phyloP scores from a whole-genome alignment of 148 eudicot genomes.

The Heliosperma pusillum region DNA sequence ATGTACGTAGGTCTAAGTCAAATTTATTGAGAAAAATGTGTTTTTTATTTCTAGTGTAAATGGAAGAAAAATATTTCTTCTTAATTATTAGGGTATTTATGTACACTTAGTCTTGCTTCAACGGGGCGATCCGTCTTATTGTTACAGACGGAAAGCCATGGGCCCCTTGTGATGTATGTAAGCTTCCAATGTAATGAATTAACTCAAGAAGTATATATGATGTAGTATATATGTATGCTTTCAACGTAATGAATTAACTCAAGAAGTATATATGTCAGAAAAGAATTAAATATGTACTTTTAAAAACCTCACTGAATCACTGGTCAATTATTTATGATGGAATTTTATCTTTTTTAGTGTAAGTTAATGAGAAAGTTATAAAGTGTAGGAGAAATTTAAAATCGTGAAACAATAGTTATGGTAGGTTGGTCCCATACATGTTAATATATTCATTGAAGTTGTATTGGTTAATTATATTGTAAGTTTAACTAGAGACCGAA shows the following conservation, averaged over 20 bases:
- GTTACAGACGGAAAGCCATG: too few relatives aligned
- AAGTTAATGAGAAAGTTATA: not conserved
- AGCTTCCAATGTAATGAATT: too few relatives aligned
- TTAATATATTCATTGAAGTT: too few relatives aligned
- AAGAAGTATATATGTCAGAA: not conserved
- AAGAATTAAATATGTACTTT: not conserved
- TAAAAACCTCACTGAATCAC: too few relatives aligned
- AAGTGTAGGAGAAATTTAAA: too few relatives aligned
- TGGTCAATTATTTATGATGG: not conserved
- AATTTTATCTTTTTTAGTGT: too few relatives aligned
- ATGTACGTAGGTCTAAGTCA: not conserved
- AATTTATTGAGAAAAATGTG: not conserved
- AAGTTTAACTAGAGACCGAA: not conserved
- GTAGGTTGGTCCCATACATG: not conserved
- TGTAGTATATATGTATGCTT: too few relatives aligned
- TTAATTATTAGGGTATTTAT: not conserved
- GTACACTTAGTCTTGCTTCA: too few relatives aligned
- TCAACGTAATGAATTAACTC: not conserved
- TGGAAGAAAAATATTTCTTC: not conserved
- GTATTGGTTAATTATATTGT: too few relatives aligned
- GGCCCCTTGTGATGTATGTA: too few relatives aligned
- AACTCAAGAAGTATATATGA: not conserved
- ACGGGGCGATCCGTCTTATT: too few relatives aligned
- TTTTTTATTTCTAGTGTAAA: not conserved
- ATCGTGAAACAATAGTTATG: not conserved